phyloP scores from a whole-genome alignment of 2,329 filamentous ascomycete genomes.

The Ascochyta clinopodiicola region DNA sequence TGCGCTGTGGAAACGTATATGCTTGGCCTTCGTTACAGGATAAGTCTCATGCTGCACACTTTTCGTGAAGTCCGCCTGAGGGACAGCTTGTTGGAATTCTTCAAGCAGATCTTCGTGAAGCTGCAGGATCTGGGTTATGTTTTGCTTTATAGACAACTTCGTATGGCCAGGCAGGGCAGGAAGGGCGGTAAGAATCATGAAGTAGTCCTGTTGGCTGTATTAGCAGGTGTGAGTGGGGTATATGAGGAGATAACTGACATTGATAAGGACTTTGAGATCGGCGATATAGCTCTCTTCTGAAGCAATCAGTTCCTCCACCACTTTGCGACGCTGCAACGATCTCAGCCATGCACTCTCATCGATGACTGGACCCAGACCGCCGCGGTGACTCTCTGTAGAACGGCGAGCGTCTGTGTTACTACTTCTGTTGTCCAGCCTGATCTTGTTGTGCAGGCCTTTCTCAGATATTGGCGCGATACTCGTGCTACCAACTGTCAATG shows the following conservation, averaged over 20 bases:
- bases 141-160: slow-evolving; percentile 76
- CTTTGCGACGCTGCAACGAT: slow-evolving; percentile 75
- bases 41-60: slow-evolving; percentile 41
- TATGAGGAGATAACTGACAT: slow-evolving; percentile 64
- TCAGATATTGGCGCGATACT: slow-evolving; percentile 69
- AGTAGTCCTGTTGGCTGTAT: slow-evolving; percentile 49
- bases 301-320: slow-evolving; percentile 82
- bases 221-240: neutral
- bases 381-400: slow-evolving; percentile 64
- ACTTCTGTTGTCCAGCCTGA: slow-evolving; percentile 65
- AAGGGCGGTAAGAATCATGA: slow-evolving; percentile 70
- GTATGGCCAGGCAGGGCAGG: slow-evolving; percentile 69
- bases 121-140: slow-evolving; percentile 78
- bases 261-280: slow-evolving; percentile 84
- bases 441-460: slow-evolving; percentile 66
- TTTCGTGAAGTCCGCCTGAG: slow-evolving; percentile 63
- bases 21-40: slow-evolving; percentile 47
- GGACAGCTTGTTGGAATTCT: slow-evolving; percentile 74
- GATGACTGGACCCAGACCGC: slow-evolving; percentile 54
- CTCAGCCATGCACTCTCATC: slow-evolving; percentile 76
- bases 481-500: slow-evolving; percentile 75
- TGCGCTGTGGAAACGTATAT: slow-evolving; percentile 57
- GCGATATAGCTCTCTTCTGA: slow-evolving; percentile 90
- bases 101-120: slow-evolving; percentile 83
- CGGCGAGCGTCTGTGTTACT: slow-evolving; percentile 66